A percentile compares a stretch with the other conserved stretches of the same genome.
phyloP scores from a whole-genome alignment of 2,329 filamentous ascomycete genomes.

The Ophiosphaerella korrae region DNA sequence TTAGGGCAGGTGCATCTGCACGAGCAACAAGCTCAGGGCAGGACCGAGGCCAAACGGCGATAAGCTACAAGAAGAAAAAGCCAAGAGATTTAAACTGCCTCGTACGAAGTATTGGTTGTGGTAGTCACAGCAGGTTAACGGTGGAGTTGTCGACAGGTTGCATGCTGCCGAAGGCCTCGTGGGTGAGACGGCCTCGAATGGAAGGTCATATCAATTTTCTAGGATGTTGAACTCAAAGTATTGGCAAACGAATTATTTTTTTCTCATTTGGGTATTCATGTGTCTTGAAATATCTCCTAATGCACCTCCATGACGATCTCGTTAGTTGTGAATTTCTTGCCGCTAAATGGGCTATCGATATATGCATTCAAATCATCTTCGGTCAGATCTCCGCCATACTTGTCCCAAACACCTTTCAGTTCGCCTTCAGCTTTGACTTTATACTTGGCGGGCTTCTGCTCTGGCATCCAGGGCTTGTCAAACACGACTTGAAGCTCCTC shows the following conservation, averaged over 20 bases:
- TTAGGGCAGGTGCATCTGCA: no score
- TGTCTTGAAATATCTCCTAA: constrained; percentile 3
- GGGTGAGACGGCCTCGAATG: no score
- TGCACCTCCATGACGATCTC: constrained; percentile 28
- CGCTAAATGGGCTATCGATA: constrained; percentile 28
- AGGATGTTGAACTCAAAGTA: neutral
- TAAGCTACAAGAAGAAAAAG: no score
- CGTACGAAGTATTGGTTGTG: no score
- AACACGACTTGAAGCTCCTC: constrained; percentile 45
- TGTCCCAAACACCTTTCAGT: constrained; percentile 46
- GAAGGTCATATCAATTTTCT: neutral
- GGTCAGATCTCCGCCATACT: constrained; percentile 23
- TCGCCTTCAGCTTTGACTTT: constrained; percentile 42
- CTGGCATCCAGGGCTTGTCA: constrained; percentile 45
- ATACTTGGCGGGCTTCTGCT: constrained; percentile 42
- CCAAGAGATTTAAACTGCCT: no score
- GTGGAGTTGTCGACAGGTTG: no score
- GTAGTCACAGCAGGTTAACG: no score
- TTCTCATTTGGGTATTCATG: neutral
- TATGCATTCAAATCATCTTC: constrained; percentile 35
- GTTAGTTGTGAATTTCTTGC: constrained; percentile 30
- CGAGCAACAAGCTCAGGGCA: no score
- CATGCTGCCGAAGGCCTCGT: no score
- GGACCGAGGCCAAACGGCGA: no score
- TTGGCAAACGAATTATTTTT: neutral